Conservation (phyloP, 2,329 filamentous ascomycete genomes). For the Microcyclospora pomicola region DNA sequence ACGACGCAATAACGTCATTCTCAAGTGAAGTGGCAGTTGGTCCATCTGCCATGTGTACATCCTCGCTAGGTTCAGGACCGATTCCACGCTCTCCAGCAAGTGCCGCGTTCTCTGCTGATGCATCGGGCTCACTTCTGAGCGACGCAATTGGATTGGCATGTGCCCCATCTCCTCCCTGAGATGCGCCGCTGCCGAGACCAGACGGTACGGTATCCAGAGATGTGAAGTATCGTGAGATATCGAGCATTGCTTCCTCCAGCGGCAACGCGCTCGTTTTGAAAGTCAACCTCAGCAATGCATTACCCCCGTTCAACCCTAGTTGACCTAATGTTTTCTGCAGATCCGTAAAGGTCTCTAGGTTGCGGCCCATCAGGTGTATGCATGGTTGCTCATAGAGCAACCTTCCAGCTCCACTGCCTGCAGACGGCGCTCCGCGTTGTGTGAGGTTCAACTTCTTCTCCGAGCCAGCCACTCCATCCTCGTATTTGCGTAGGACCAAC, state of each 20-base stretch:
- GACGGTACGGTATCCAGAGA: slow-evolving; percentile 20
- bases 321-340: slow-evolving; percentile 82
- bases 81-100: slow-evolving; percentile 10
- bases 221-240: slow-evolving; percentile 66
- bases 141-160: slow-evolving; percentile 10
- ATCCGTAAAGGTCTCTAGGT: slow-evolving; percentile 62
- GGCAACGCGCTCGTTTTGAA: slow-evolving; percentile 67
- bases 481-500: slow-evolving; percentile 80
- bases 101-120: slow-evolving; percentile 11
- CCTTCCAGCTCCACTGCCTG: slow-evolving; percentile 49
- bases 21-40: slow-evolving; percentile 10
- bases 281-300: slow-evolving; percentile 59
- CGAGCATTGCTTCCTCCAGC: slow-evolving; percentile 68
- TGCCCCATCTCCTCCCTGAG: slow-evolving; percentile 16
- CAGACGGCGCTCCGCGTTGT: slow-evolving; percentile 58
- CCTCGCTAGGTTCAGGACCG: slow-evolving; percentile 14
- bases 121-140: slow-evolving; percentile 12
- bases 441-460: slow-evolving; percentile 58
- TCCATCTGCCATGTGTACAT: slow-evolving; percentile 12
- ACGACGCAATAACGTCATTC: slow-evolving; percentile 18
- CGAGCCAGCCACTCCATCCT: slow-evolving; percentile 52
- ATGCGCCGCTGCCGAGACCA: slow-evolving; percentile 4
- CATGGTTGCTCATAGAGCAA: slow-evolving; percentile 81
- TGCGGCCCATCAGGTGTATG: slow-evolving; percentile 68
- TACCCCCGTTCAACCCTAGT: slow-evolving; percentile 75